Evolutionary conservation across 208 protist genomes (phyloP).

Genomic region (Lotmaria passim): DNA sequence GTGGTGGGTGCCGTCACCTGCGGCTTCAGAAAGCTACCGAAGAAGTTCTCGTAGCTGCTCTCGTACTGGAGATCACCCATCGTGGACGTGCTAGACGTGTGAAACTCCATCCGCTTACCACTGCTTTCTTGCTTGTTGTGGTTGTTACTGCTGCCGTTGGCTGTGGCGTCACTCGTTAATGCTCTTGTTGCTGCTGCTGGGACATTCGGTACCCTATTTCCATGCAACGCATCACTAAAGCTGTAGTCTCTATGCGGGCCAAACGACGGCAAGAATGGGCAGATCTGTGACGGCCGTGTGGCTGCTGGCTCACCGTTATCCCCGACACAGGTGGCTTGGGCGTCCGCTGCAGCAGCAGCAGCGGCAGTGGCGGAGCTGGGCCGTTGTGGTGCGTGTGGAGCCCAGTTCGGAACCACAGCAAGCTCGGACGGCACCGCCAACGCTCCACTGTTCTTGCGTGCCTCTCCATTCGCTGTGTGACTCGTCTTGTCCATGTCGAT

Average conservation of each 20-base stretch:
- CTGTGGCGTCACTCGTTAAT: background rate
- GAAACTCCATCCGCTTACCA: background rate
- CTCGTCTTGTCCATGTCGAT: no score
- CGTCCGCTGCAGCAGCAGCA: background rate
- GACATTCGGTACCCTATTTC: background rate
- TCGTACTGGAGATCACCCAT: conserved; percentile 10
- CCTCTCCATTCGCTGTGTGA: background rate
- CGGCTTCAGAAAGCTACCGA: conserved; percentile 3
- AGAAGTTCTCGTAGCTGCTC: conserved; percentile 23
- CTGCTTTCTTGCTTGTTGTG: background rate
- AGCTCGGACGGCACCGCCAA: background rate
- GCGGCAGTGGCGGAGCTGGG: background rate
- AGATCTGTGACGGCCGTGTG: background rate
- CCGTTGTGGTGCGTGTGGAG: background rate
- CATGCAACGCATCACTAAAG: conserved; percentile 2
- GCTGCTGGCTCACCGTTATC: background rate
- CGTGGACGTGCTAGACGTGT: conserved; percentile 7
- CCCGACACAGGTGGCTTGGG: no score
- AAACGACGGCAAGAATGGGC: conserved; percentile 1
- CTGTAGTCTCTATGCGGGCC: conserved; percentile 5
- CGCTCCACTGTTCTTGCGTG: background rate
- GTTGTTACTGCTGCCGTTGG: background rate
- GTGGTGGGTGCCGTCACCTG: background rate
- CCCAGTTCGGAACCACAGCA: background rate
- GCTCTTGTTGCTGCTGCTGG: background rate